Percentiles rank a stretch among this genome's conserved stretches.
phyloP scores from a whole-genome alignment of 495 filamentous ascomycete genomes.

The Cercophora sp. region DNA sequence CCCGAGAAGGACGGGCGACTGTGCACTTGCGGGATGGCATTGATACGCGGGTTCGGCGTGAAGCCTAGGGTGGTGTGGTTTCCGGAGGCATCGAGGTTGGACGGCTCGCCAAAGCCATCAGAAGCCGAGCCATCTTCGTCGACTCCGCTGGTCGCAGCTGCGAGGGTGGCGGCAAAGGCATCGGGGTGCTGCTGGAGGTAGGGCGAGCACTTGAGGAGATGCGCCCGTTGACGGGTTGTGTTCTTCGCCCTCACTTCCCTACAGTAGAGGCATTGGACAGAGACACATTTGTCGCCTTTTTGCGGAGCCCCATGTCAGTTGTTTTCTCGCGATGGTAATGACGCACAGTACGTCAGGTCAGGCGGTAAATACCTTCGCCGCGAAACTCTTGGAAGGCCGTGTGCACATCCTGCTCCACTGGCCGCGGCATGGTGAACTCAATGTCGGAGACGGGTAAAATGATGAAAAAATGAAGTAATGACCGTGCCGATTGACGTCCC shows the following conservation, averaged over 20 bases:
- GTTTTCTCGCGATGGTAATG: no score
- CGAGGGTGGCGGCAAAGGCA: not conserved
- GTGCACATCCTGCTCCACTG: slow-evolving; percentile 26
- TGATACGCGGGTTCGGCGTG: slow-evolving; percentile 29
- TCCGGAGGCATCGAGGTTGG: not conserved
- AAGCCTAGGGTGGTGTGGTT: slow-evolving; percentile 19
- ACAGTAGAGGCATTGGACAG: slow-evolving; percentile 29
- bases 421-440: slow-evolving; percentile 17
- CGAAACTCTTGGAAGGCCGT: slow-evolving; percentile 26
- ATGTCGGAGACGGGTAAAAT: not conserved
- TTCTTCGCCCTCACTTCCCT: slow-evolving; percentile 27
- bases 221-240: slow-evolving; percentile 31
- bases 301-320: no score
- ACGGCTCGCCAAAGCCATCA: slow-evolving; percentile 6
- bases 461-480: not conserved
- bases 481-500: no score
- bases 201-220: slow-evolving; percentile 21
- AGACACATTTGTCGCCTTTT: slow-evolving; percentile 20
- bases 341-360: no score
- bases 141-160: not conserved
- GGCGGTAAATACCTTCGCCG: slow-evolving; percentile 13
- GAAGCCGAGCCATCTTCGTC: no score
- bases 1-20: slow-evolving; percentile 17
- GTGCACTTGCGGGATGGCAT: slow-evolving; percentile 16
- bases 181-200: slow-evolving; percentile 30